A percentile compares a stretch with the other conserved stretches of the same genome.
phyloP scores from a whole-genome alignment of 371 early-diverging fungal species.

The Syncephalastrum sp. region DNA sequence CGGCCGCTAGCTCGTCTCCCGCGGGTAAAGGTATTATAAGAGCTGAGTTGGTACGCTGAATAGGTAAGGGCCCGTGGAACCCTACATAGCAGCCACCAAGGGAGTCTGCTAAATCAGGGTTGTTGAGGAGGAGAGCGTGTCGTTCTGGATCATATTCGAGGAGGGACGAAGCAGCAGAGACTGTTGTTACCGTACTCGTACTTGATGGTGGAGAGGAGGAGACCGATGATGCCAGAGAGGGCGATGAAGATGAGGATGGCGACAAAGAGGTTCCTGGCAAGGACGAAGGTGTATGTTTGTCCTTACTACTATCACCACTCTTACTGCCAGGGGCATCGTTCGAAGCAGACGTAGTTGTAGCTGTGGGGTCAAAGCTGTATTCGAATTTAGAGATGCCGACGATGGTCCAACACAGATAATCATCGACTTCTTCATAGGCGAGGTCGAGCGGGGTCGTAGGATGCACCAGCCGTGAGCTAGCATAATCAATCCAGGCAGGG shows the following conservation, averaged over 20 bases:
- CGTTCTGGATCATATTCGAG: no score
- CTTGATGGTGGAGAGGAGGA: neutral
- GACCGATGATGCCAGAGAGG: neutral
- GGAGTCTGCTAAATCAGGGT: neutral
- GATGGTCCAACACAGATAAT: constrained; percentile 85
- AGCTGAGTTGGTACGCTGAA: no score
- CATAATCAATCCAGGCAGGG: constrained; percentile 37
- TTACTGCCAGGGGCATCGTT: neutral
- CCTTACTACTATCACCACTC: no score
- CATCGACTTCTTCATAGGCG: constrained; percentile 53
- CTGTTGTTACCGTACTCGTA: no score
- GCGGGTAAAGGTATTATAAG: no score
- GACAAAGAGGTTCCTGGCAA: no score
- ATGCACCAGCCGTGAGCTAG: constrained; percentile 17
- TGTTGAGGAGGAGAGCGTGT: neutral
- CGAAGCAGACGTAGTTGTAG: constrained; percentile 15
- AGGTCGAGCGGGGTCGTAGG: constrained; percentile 8
- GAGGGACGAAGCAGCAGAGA: no score
- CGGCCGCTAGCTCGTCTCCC: no score
- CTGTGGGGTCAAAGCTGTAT: constrained; percentile 44
- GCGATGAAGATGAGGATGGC: constrained; percentile 2
- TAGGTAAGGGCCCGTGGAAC: no score
- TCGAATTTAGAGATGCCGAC: constrained; percentile 65
- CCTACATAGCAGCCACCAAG: no score
- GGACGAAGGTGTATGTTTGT: neutral